Conservation (phyloP, 192 early-diverging fungal species). For the Helicostylum pulchrum region DNA sequence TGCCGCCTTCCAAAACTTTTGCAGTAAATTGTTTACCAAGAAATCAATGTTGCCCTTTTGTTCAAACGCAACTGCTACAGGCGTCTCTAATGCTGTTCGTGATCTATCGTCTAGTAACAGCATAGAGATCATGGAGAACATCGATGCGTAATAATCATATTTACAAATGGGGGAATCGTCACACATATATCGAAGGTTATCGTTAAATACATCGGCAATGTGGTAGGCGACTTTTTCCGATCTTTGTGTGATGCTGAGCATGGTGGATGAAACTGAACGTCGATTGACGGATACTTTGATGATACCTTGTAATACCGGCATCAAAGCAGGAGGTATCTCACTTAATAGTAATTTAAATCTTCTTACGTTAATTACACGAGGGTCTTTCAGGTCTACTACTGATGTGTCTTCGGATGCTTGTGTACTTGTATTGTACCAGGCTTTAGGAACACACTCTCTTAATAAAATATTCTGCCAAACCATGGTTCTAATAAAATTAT, state of each 20-base stretch:
- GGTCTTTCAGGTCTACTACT: constrained; percentile 38
- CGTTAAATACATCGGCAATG: constrained; percentile 34
- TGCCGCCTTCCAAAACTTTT: constrained; percentile 47
- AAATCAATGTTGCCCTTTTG: constrained; percentile 48
- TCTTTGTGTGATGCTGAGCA: constrained; percentile 39
- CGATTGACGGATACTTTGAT: constrained; percentile 55
- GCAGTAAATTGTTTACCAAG: constrained; percentile 40
- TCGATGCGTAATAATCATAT: constrained; percentile 54
- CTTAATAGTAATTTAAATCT: constrained; percentile 62
- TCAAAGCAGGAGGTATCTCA: constrained; percentile 60
- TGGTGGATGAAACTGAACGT: neutral
- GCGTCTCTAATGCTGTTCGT: constrained; percentile 53
- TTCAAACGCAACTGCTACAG: constrained; percentile 57
- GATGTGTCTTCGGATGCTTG: constrained; percentile 9
- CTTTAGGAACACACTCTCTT: constrained; percentile 53
- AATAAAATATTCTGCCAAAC: constrained; percentile 63
- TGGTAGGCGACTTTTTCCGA: constrained; percentile 51
- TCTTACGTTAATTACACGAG: constrained; percentile 61
- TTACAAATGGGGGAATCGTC: constrained; percentile 22
- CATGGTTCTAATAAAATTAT: constrained; percentile 27
- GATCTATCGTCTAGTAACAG: constrained; percentile 59
- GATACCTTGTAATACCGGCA: constrained; percentile 60
- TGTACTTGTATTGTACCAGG: constrained; percentile 56
- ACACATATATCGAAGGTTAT: constrained; percentile 42
- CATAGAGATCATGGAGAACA: constrained; percentile 54